Base-by-base conservation (phyloP, 169 alveolate species). In the Cryptosporidium ubiquitum region DNA sequence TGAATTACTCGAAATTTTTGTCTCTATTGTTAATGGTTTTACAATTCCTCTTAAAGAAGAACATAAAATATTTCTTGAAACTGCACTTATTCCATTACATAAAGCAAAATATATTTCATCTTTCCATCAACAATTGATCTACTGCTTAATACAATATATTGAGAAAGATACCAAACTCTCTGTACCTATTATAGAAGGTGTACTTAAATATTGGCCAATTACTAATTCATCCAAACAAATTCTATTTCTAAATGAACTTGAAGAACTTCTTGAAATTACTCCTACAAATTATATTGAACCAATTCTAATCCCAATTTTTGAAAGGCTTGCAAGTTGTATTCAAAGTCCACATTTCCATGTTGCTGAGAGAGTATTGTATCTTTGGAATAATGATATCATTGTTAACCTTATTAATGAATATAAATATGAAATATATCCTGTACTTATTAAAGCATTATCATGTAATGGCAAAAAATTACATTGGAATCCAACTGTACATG, bases 1-100 rank as follows among this genome's bases (percentile, higher is more conserved):
- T 18, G 99, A 98, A 93, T 93, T 98, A 14, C 94, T 98, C 16
- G 99, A 97, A 79, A 97, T 97, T 51, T 91, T 97, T 69, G 99
- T 98, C 73, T 86, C 95, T 79, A 97, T 98, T 89, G 97, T 98
- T 70, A 94, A 96, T 85, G 99, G 99, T 26, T 98, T 97, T 84
- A 99, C 99, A 3, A 96, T 98, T 33, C 99, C 99, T 20, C 95
- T 98, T 47, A 95, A 98, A 93, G 99, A 96, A 86, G 99, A 98
- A 92, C 99, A 97, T 94, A 97, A 97, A 85, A 93, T 95, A 29
- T 98, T 97, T 95, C 95, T 98, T 91, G 97, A 97, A 92, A 96
- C 95, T 60, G 96, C 98, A 14, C 94, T 98, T 66, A 95, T 97
- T 40, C 99, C 99, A 35, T 95, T 98, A 42, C 99, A 97, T 92